Evolutionary conservation across 345 rosid species (phyloP).

Genomic region (Geranium brycei): DNA sequence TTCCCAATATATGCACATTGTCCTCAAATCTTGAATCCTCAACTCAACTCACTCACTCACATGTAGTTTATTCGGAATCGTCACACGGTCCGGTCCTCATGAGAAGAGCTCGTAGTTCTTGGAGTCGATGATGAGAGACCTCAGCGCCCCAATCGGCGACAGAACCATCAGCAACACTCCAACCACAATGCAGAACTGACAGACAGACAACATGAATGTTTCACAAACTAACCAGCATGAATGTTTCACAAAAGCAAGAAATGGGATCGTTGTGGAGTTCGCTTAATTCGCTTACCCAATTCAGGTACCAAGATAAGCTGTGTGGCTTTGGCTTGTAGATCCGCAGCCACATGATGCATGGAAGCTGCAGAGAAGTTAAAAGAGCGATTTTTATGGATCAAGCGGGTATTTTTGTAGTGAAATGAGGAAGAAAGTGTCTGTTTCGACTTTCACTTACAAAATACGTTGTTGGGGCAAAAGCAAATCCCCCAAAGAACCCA

Average conservation of each 20-base stretch:
- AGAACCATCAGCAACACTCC: slow-evolving; percentile 38
- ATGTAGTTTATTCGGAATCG: too few species aligned
- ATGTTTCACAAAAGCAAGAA: not conserved
- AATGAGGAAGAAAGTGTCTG: too few species aligned
- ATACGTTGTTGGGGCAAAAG: slow-evolving; percentile 63
- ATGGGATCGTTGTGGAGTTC: too few species aligned
- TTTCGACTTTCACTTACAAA: slow-evolving; percentile 26
- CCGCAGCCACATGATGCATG: slow-evolving; percentile 65
- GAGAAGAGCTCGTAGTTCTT: slow-evolving; percentile 46
- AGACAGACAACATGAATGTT: not conserved
- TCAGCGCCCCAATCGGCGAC: slow-evolving; percentile 61
- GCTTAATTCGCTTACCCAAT: slow-evolving; percentile 40
- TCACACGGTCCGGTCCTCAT: not conserved
- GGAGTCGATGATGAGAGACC: slow-evolving; percentile 42
- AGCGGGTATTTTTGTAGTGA: too few species aligned
- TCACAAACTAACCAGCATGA: too few species aligned
- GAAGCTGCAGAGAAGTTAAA: slow-evolving; percentile 28
- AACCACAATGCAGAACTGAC: slow-evolving; percentile 52
- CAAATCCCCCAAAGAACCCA: slow-evolving; percentile 66
- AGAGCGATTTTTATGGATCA: too few species aligned
- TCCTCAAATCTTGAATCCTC: too few species aligned
- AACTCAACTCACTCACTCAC: too few species aligned
- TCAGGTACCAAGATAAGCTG: slow-evolving; percentile 45
- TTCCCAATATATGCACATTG: too few species aligned
- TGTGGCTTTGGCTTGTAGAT: slow-evolving; percentile 55